These are phyloP conservation scores for Anisodus acutangulus DNA, from an alignment of 257 asterid species.

Conservation along the genomic window DNA sequence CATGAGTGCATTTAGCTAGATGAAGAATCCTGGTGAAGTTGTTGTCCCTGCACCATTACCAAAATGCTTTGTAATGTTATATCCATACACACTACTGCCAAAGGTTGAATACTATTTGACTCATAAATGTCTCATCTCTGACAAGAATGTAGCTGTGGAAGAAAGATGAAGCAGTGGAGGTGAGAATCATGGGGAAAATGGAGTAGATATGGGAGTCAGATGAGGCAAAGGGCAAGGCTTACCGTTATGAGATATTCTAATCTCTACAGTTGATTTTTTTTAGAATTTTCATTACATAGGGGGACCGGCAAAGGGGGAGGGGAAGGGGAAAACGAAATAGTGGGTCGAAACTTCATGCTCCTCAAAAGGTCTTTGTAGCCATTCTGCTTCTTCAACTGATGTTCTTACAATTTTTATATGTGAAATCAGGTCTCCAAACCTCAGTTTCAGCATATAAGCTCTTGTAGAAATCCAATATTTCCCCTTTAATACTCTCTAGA, in stretches of 20 bases:
- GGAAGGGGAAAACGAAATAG: no score
- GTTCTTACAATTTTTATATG: background rate
- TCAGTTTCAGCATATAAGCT: constrained; percentile 10
- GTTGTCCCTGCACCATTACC: background rate
- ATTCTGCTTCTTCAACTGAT: background rate
- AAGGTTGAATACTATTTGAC: background rate
- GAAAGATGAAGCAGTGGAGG: background rate
- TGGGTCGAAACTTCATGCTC: background rate
- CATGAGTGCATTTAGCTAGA: background rate
- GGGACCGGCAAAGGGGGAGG: no score
- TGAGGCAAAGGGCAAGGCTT: background rate
- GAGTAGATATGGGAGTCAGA: background rate
- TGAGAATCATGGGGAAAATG: background rate
- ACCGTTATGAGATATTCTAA: background rate
- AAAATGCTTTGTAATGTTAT: background rate
- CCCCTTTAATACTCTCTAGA: background rate
- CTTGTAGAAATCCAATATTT: background rate
- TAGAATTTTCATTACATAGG: no score
- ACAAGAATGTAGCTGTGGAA: background rate
- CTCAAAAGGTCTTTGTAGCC: background rate
- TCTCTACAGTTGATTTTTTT: background rate
- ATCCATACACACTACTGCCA: background rate
- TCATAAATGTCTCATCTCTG: background rate
- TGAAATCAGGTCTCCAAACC: background rate
- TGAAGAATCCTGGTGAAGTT: background rate